These are phyloP conservation scores for Boletus subparvulus DNA, from an alignment of 768 basidiomycete genomes.

Conservation along the genomic window DNA sequence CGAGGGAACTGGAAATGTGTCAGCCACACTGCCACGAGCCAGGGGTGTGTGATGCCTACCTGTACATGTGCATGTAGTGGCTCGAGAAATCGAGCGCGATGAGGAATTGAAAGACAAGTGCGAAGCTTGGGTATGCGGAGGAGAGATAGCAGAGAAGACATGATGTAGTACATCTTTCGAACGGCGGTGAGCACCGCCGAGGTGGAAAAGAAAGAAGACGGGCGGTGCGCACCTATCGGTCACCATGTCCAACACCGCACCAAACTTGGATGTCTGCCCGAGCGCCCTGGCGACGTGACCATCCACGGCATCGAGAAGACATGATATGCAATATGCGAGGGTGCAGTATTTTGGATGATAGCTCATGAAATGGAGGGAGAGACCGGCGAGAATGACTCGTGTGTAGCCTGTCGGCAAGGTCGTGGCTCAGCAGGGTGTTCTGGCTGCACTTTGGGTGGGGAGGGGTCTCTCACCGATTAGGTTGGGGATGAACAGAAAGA, in stretches of 20 bases:
- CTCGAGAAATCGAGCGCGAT: constrained; percentile 97
- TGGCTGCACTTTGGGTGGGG: background rate
- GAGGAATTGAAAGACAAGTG: constrained; percentile 88
- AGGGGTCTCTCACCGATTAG: constrained; percentile 69
- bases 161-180: constrained; percentile 90
- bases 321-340: constrained; percentile 83
- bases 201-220: background rate
- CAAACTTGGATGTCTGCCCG: constrained; percentile 93
- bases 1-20: constrained; percentile 69
- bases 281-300: constrained; percentile 88
- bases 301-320: constrained; percentile 92
- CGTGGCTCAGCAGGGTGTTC: background rate
- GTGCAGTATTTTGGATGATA: constrained; percentile 94
- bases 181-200: background rate
- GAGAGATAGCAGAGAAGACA: constrained; percentile 93
- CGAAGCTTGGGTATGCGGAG: constrained; percentile 82
- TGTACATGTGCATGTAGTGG: constrained; percentile 99
- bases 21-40: background rate
- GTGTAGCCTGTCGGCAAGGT: constrained; percentile 64
- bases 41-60: constrained; percentile 45
- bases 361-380: constrained; percentile 91
- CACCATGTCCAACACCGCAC: constrained; percentile 98
- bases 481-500: constrained; percentile 96
- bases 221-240: constrained; percentile 79
- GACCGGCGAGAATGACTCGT: constrained; percentile 85